A percentile compares a stretch with the other conserved stretches of the same genome.
These are phyloP conservation scores for Candida anglica DNA, from an alignment of 805 yeast species.

Conservation along the genomic window DNA sequence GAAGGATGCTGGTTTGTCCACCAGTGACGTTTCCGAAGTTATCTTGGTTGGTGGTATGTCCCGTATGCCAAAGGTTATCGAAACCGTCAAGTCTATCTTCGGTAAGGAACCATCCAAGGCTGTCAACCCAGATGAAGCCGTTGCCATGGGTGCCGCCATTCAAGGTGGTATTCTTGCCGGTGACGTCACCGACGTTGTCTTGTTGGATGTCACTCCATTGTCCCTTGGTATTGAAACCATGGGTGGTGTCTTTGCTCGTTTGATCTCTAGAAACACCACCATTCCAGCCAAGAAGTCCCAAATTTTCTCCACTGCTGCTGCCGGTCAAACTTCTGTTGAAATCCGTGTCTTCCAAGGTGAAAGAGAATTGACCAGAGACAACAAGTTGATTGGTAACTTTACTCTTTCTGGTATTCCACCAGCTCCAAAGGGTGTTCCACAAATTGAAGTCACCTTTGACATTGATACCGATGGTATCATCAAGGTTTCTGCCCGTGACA, in stretches of 20 bases:
- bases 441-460: conserved; percentile 91
- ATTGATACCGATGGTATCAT: conserved; percentile 97
- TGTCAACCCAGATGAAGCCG: conserved; percentile 94
- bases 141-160: conserved; percentile 95
- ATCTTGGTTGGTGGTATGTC: conserved; percentile 91
- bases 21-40: conserved; percentile 71
- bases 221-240: conserved; percentile 95
- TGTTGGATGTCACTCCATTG: conserved; percentile 86
- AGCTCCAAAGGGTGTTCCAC: conserved; percentile 93
- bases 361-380: conserved; percentile 96
- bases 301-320: conserved; percentile 93
- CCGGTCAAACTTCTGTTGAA: conserved; percentile 95
- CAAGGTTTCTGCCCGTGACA: conserved; percentile 91
- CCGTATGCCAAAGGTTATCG: conserved; percentile 84
- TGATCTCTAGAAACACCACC: conserved; percentile 90
- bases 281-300: conserved; percentile 96
- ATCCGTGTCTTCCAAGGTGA: conserved; percentile 99
- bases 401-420: conserved; percentile 93
- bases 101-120: conserved; percentile 83
- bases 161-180: conserved; percentile 97
- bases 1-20: conserved; percentile 69
- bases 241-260: conserved; percentile 95
- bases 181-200: conserved; percentile 86
- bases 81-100: conserved; percentile 72
- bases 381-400: conserved; percentile 96